Conservation (phyloP, 2,329 filamentous ascomycete species). For the Verruconis gallopava region DNA sequence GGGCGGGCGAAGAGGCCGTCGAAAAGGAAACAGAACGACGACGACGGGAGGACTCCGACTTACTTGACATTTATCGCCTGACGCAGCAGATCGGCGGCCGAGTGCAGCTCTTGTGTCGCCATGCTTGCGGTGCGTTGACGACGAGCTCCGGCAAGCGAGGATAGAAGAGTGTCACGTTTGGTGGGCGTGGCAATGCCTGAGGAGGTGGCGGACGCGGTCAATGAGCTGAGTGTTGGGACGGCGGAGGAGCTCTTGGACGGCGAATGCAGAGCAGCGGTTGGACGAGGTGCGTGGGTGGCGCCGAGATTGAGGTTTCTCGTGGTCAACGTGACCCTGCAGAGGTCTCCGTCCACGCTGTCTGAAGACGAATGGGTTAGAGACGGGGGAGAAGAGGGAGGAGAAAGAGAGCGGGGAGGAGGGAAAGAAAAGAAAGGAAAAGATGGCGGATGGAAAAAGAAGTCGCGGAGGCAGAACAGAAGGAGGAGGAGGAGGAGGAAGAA, state of each 20-base stretch:
- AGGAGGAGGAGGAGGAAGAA: slow-evolving; percentile 12
- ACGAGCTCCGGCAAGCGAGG: too few species aligned
- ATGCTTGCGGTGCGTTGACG: neutral
- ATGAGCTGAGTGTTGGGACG: neutral
- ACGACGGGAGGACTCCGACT: neutral
- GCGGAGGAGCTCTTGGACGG: neutral
- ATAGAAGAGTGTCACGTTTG: neutral
- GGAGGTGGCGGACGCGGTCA: neutral
- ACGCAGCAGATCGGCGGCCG: slow-evolving; percentile 43
- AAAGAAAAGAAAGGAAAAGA: slow-evolving; percentile 12
- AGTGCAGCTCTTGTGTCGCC: slow-evolving; percentile 28
- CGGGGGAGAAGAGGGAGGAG: slow-evolving; percentile 14
- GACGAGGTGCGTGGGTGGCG: neutral
- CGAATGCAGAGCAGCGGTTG: neutral
- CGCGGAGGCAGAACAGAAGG: slow-evolving; percentile 14
- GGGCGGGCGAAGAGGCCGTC: neutral
- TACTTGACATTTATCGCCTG: slow-evolving; percentile 28
- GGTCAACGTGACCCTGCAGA: neutral
- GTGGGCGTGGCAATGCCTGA: neutral
- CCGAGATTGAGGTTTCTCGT: neutral
- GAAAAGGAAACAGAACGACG: neutral
- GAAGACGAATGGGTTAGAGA: slow-evolving; percentile 12
- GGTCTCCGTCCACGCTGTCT: neutral
- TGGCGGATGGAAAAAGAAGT: slow-evolving; percentile 13
- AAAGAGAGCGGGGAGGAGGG: slow-evolving; percentile 14